phyloP scores from a whole-genome alignment of 106 monocot species.

The Narthecium ossifragum region DNA sequence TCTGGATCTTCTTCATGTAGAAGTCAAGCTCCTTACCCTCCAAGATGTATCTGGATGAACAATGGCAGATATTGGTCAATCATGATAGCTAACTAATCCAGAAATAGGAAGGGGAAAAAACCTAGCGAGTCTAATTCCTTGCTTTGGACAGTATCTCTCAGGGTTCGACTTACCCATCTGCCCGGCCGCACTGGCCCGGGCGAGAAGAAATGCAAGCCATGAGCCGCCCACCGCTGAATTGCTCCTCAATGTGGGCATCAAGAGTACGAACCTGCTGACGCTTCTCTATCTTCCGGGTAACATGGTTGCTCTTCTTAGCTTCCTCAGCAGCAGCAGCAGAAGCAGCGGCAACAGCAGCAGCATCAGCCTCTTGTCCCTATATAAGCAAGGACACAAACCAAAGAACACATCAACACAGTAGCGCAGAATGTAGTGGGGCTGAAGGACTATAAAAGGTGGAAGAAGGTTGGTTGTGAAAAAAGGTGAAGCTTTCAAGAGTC shows the following conservation, averaged over 20 bases:
- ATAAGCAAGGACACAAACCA: no score
- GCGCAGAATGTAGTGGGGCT: no score
- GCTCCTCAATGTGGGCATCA: constrained; percentile 63
- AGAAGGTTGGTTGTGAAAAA: no score
- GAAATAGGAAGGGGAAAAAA: not conserved
- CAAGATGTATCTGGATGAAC: not conserved
- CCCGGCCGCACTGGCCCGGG: constrained; percentile 42
- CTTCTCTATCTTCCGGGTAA: constrained; percentile 55
- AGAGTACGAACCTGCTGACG: constrained; percentile 54
- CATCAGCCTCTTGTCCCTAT: constrained; percentile 37
- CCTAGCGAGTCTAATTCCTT: no score
- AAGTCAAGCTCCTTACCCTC: constrained; percentile 12
- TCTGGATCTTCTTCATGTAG: constrained; percentile 12
- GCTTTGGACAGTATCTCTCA: no score
- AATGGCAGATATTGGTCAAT: no score
- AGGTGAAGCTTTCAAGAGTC: no score
- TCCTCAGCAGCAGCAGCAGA: constrained; percentile 44
- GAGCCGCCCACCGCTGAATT: constrained; percentile 50
- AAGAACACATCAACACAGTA: no score
- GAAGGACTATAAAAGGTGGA: no score
- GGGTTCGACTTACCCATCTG: constrained; percentile 29
- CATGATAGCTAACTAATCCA: no score
- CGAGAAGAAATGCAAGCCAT: constrained; percentile 54
- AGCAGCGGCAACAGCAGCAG: constrained; percentile 34
- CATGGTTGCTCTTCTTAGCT: constrained; percentile 60